Evolutionary conservation across 1,284 basidiomycete genomes (phyloP).

Genomic region (Cystobasidiaceae sp.): DNA sequence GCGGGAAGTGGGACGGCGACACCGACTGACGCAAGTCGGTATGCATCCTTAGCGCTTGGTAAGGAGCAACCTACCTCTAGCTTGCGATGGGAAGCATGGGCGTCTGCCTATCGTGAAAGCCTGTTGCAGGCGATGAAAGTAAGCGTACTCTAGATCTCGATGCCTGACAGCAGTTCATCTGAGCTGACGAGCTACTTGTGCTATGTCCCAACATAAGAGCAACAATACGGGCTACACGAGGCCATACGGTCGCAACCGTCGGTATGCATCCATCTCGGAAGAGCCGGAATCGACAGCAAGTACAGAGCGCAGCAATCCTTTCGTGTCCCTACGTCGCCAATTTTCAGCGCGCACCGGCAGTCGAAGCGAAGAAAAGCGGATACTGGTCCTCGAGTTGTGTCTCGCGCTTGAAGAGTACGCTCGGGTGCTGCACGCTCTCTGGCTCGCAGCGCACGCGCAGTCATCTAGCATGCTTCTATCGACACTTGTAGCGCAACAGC

Average conservation of each 20-base stretch:
- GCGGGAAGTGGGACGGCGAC: too few species aligned
- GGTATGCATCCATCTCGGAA: slow-evolving; percentile 14
- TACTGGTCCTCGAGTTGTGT: slow-evolving; percentile 22
- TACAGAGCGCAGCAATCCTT: slow-evolving; percentile 9
- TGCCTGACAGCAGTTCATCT: too few species aligned
- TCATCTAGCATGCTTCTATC: not conserved
- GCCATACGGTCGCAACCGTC: too few species aligned
- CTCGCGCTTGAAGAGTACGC: slow-evolving; percentile 26
- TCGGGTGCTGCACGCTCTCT: not conserved
- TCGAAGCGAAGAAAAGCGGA: slow-evolving; percentile 17
- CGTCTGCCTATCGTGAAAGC: slow-evolving; percentile 25
- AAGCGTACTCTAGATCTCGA: too few species aligned
- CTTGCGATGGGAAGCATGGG: slow-evolving; percentile 29
- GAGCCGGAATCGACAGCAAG: not conserved
- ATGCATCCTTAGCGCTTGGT: not conserved
- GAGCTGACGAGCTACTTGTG: too few species aligned
- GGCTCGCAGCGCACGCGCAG: not conserved
- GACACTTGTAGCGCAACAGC: too few species aligned
- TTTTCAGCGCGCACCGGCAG: slow-evolving; percentile 12
- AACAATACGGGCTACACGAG: too few species aligned
- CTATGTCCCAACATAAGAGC: too few species aligned
- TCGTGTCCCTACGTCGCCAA: slow-evolving; percentile 16
- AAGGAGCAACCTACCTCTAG: not conserved
- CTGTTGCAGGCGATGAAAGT: not conserved
- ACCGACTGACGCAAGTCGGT: not conserved